Conservation (phyloP, 306 rosid genomes). For the Coriaria nepalensis region DNA sequence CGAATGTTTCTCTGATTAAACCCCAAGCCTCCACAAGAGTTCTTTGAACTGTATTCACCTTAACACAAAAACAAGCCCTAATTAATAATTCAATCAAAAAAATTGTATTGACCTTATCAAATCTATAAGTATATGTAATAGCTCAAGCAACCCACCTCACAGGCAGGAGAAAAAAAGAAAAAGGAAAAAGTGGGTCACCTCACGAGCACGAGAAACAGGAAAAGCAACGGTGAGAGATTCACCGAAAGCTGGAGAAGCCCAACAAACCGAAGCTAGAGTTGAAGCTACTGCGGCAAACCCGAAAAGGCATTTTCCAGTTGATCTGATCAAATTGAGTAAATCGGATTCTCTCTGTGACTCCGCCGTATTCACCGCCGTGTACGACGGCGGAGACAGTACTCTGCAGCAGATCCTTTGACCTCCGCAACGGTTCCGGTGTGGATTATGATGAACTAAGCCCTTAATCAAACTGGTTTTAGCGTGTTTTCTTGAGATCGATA, state of each 20-base stretch:
- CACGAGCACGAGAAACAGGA: constrained; percentile 82
- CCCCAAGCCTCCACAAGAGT: constrained; percentile 99
- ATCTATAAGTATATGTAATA: neutral
- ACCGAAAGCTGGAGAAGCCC: constrained; percentile 46
- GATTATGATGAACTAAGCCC: neutral
- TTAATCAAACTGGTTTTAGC: no score
- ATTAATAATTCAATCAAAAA: constrained; percentile 7
- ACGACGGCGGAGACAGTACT: neutral
- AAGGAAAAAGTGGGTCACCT: constrained; percentile 28
- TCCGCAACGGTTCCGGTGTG: constrained; percentile 12
- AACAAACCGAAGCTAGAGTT: constrained; percentile 35
- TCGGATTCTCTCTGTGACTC: constrained; percentile 8
- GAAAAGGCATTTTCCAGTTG: constrained; percentile 29
- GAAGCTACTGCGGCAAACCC: constrained; percentile 57
- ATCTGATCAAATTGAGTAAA: constrained; percentile 16
- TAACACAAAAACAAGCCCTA: constrained; percentile 18
- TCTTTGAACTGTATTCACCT: constrained; percentile 96
- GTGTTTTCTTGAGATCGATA: no score
- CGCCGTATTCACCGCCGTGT: neutral
- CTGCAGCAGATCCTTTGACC: no score
- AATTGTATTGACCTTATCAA: neutral
- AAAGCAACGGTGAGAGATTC: constrained; percentile 93
- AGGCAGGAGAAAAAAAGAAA: neutral
- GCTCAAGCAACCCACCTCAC: neutral
- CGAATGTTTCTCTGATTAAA: constrained; percentile 80